These are phyloP conservation scores for Scenedesmus sp. DNA, from an alignment of 163 green algal genomes.

Conservation along the genomic window DNA sequence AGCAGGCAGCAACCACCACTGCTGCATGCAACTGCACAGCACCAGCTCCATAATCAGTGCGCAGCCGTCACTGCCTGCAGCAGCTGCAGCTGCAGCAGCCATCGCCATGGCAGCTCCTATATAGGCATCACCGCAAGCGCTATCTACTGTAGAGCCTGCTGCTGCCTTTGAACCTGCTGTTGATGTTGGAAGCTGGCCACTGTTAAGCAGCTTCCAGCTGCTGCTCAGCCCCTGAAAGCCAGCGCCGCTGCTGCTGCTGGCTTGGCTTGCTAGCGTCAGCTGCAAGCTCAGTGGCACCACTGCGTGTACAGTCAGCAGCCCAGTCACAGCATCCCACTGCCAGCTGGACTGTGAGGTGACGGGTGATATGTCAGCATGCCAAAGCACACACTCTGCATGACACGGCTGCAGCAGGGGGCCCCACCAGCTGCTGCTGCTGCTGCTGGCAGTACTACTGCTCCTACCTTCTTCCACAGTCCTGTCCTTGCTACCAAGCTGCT, in stretches of 20 bases:
- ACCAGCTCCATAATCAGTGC: neutral
- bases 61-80: neutral
- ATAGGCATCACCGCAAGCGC: neutral
- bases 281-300: neutral
- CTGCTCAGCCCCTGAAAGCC: neutral
- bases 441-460: too few species aligned
- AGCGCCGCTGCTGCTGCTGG: neutral
- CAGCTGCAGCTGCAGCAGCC: neutral
- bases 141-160: neutral
- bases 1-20: slow-evolving; percentile 33
- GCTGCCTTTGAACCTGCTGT: neutral
- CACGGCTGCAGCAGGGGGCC: slow-evolving; percentile 31
- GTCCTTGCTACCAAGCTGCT: neutral
- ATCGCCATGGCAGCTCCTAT: neutral
- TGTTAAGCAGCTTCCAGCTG: too few species aligned
- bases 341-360: slow-evolving; percentile 17
- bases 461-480: neutral
- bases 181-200: neutral
- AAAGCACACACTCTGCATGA: slow-evolving; percentile 40
- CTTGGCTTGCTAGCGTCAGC: neutral
- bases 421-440: neutral
- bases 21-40: slow-evolving; percentile 13
- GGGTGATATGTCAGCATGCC: neutral
- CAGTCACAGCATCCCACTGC: slow-evolving; percentile 27
- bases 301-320: neutral